Conservation (phyloP, 2,329 filamentous ascomycete genomes). For the Pseudodiploospora longispora region DNA sequence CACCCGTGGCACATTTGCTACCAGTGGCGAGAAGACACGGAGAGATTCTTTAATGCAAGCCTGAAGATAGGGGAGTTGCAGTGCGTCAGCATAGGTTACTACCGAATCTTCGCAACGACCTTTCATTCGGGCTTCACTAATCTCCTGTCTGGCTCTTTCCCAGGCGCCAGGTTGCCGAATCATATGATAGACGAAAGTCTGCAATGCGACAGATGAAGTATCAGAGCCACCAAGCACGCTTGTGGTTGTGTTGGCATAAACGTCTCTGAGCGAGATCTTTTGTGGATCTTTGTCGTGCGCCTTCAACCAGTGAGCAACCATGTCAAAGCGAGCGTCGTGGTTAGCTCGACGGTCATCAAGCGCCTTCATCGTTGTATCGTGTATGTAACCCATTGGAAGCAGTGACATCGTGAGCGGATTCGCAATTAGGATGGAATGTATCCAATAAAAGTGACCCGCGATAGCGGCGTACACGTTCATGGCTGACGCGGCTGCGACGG, state of each 20-base stretch:
- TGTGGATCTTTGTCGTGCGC: slow-evolving; percentile 10
- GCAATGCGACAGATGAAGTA: slow-evolving; percentile 8
- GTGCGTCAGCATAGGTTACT: slow-evolving; percentile 15
- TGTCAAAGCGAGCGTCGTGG: slow-evolving; percentile 16
- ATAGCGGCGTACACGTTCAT: slow-evolving; percentile 14
- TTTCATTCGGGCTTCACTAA: slow-evolving; percentile 4
- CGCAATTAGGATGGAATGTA: slow-evolving; percentile 17
- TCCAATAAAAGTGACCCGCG: slow-evolving; percentile 17
- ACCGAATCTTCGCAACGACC: slow-evolving; percentile 4
- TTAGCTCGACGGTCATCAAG: slow-evolving; percentile 15
- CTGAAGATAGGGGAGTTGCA: slow-evolving; percentile 24
- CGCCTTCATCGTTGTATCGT: slow-evolving; percentile 16
- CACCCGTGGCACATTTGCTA: slow-evolving; percentile 16
- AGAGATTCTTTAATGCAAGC: slow-evolving; percentile 33
- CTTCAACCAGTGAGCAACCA: slow-evolving; percentile 18
- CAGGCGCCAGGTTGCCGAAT: slow-evolving; percentile 6
- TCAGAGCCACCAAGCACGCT: slow-evolving; percentile 8
- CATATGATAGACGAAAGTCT: slow-evolving; percentile 11
- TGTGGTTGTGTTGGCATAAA: slow-evolving; percentile 6
- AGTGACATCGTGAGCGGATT: slow-evolving; percentile 20
- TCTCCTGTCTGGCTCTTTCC: slow-evolving; percentile 5
- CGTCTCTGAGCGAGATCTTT: slow-evolving; percentile 9
- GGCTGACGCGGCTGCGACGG: slow-evolving; percentile 16
- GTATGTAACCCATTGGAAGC: slow-evolving; percentile 20
- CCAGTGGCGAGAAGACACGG: slow-evolving; percentile 25